Evolutionary conservation across 2,329 filamentous ascomycete genomes (phyloP), one percentile per base, ranked within the genome.

Genomic region (Onygena corvina): DNA sequence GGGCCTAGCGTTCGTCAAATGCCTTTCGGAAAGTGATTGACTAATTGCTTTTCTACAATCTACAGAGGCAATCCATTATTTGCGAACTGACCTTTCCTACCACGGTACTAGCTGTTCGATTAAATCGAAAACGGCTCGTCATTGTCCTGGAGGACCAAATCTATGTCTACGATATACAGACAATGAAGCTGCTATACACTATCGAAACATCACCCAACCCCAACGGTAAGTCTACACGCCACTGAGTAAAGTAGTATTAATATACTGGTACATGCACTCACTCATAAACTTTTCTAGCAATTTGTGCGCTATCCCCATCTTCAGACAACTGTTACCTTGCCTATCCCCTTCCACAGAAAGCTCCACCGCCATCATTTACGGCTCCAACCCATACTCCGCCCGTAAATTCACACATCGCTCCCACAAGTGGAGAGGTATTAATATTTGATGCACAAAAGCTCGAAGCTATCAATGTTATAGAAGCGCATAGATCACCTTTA

Each of bases 41-140:
- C 38, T 42, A 29, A 42, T 2, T n/a, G 11, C 3, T 42, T 20
- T 11, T 21, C 48, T 16, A 38, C 40, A 27, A 18, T 23, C 29
- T 36, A 31, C 63, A 82, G 77, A 73, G 79, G 56, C 76, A 82
- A 66, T 81, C 90, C 35, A 86, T 93, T 52, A 96, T 98, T 65
- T 98, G 92, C 77, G 92, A 98, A 67, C 84, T 98, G 63, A 96
- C 90, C 2, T 98, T 98, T 60, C 90, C 90, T 9, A 94, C 89
- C n/a, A 88, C 89, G 46, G 88, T 98, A 8, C 78, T 96, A 34
- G 89, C 90, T 16, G 87, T 98, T 52, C 85, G 89, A 56, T 74
- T 98, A 60, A 98, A 98, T 67, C 79, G 92, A 57, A 96, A 95
- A 67, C 82, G 92, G 31, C 76, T 98, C 21, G 87, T 92, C 9